These are phyloP conservation scores for Ceratopteris richardii DNA, from an alignment of 75 land plant species.

Conservation along the genomic window DNA sequence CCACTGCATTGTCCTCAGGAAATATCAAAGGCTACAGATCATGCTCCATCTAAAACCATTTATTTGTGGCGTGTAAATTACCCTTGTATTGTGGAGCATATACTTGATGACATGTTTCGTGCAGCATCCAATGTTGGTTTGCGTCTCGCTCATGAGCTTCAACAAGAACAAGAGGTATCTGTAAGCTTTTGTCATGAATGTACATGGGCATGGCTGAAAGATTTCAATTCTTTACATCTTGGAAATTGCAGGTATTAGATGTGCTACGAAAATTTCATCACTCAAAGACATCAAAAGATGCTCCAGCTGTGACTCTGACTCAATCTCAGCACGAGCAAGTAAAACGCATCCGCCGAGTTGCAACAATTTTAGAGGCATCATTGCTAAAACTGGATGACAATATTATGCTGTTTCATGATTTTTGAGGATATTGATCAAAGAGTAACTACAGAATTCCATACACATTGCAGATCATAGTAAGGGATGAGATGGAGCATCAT, in stretches of 20 bases:
- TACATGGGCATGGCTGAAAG: no score
- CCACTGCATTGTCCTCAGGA: no score
- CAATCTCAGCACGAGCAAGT: constrained; percentile 27
- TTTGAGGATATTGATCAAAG: constrained; percentile 6
- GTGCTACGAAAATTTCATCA: constrained; percentile 23
- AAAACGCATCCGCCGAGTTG: constrained; percentile 30
- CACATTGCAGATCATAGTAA: no score
- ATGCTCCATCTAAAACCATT: constrained; percentile 26
- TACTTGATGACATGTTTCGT: constrained; percentile 78
- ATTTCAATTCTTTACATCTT: no score
- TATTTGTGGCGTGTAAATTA: constrained; percentile 57
- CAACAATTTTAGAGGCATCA: constrained; percentile 41
- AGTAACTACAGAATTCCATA: no score
- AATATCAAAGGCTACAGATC: constrained; percentile 34
- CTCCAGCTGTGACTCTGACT: constrained; percentile 22
- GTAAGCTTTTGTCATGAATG: no score
- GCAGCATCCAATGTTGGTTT: constrained; percentile 56
- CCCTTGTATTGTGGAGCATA: constrained; percentile 24
- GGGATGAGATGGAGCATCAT: no score
- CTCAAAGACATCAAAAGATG: constrained; percentile 17
- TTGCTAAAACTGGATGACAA: constrained; percentile 71
- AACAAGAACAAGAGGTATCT: constrained; percentile 67
- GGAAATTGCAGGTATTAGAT: constrained; percentile 28
- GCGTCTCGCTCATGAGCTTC: constrained; percentile 49
- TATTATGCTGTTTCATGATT: constrained; percentile 53